A percentile compares a stretch with the other conserved stretches of the same genome.
Evolutionary conservation across 1,284 basidiomycete species (phyloP).

Genomic region (Cutaneotrichosporon mucoides): DNA sequence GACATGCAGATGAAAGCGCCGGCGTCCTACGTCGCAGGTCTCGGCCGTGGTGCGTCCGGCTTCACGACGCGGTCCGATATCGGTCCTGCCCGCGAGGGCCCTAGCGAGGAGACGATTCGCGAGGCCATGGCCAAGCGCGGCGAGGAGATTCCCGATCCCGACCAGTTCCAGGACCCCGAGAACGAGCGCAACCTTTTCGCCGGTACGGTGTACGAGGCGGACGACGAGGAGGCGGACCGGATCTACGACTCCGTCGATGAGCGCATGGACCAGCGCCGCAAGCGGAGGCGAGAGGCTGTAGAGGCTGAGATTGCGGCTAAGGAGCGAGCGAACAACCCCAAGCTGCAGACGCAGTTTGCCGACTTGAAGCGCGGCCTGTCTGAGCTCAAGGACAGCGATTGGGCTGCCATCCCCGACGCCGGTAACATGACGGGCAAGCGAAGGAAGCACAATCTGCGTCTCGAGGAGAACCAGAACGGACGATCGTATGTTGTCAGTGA

Average conservation of each 20-base stretch:
- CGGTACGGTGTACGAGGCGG: constrained; percentile 90
- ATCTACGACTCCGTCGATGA: constrained; percentile 89
- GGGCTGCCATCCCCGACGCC: constrained; percentile 93
- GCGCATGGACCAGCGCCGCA: constrained; percentile 82
- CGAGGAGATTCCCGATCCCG: constrained; percentile 83
- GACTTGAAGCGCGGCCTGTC: constrained; percentile 89
- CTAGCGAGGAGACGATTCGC: constrained; percentile 79
- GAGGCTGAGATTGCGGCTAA: constrained; percentile 45
- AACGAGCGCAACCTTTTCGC: constrained; percentile 96
- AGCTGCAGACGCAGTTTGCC: constrained; percentile 65
- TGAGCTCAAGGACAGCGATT: constrained; percentile 82
- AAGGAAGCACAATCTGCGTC: constrained; percentile 70
- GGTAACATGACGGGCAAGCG: constrained; percentile 92
- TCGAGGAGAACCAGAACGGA: constrained; percentile 52
- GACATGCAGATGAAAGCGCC: constrained; percentile 62
- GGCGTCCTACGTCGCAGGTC: constrained; percentile 91
- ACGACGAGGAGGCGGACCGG: constrained; percentile 94
- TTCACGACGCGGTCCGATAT: constrained; percentile 99
- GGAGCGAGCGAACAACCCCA: constrained; percentile 49
- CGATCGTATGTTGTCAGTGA: constrained; percentile 86
- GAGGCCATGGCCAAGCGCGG: constrained; percentile 78
- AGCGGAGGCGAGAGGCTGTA: constrained; percentile 58
- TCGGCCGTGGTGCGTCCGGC: constrained; percentile 93
- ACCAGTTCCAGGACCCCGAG: constrained; percentile 87
- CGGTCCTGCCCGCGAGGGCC: constrained; percentile 91